Evolutionary conservation across 2,329 filamentous ascomycete genomes (phyloP).

Genomic region (Trichocomaceae sp.): DNA sequence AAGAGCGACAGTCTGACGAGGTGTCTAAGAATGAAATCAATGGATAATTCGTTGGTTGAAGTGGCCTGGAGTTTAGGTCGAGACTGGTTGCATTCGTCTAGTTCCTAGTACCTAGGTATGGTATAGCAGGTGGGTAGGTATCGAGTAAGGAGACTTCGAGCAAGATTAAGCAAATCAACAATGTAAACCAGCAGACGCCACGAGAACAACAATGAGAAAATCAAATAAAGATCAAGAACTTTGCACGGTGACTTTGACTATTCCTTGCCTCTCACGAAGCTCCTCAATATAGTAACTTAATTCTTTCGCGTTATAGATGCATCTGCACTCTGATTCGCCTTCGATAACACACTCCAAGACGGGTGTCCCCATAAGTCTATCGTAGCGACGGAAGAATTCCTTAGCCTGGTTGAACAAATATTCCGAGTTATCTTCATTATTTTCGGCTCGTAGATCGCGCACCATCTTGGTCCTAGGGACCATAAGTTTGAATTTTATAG

Average conservation of each 20-base stretch:
- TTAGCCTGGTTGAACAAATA: slow-evolving; percentile 6
- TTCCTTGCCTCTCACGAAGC: slow-evolving; percentile 4
- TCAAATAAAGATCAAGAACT: slow-evolving; percentile 3
- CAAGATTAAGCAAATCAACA: neutral
- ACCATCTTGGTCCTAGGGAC: slow-evolving; percentile 7
- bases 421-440: slow-evolving; percentile 3
- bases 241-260: slow-evolving; percentile 8
- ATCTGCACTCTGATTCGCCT: slow-evolving; percentile 7
- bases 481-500: slow-evolving; percentile 4
- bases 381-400: slow-evolving; percentile 10
- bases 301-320: slow-evolving; percentile 12
- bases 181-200: neutral
- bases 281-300: slow-evolving; percentile 8
- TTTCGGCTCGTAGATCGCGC: slow-evolving; percentile 6
- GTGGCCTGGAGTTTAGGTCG: neutral
- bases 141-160: neutral
- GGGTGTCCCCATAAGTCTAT: neutral
- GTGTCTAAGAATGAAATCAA: neutral
- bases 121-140: neutral
- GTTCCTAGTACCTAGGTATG: neutral
- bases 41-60: neutral
- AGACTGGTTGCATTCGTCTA: neutral
- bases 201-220: neutral
- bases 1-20: neutral
- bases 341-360: slow-evolving; percentile 9